Evolutionary conservation across 176 grass and related monocot species (phyloP), one percentile per base, ranked within the genome.

Genomic region (Cocos nucifera): DNA sequence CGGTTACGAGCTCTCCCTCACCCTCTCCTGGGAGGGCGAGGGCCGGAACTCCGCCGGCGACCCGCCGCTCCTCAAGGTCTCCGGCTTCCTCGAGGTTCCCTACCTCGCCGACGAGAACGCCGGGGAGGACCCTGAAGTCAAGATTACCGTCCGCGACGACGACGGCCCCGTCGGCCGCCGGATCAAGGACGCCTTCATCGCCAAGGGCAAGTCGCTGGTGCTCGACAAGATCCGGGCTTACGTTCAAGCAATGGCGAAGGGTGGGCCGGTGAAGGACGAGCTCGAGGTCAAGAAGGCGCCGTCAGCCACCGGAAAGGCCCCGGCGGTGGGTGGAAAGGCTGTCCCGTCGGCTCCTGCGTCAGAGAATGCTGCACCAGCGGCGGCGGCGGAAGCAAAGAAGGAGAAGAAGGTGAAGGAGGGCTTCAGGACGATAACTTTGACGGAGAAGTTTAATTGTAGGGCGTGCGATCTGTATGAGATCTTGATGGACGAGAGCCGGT

Each of bases 31-130:
- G 93, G 84, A 98, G 75, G 87, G 78, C 4, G 93, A 98, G 81
- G 93, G 53, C 3, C n/a, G 69, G 0, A 82, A 86, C 15, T 58
- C 78, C 12, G 68, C 76, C 4, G 4, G 17, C 51, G 23, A 1
- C 22, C 20, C 48, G 3, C 21, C 39, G 8, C 64, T 66, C 21
- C 58, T 22, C 1, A 98, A 98, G 73, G 84, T 98, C 21, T 21
- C 81, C 1, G 87, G 93, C 19, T 35, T 81, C 60, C 67, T 84
- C 7, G 93, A 98, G 73, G 82, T 98, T 4, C 93, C 93, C 19
- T 92, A 98, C 74, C 84, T 98, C 21, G 87, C 87, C 0, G 93
- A 98, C 66, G 93, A 98, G 76, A 98, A 98, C 77, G 93, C 93
- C 0, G 81, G 61, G 4, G 93, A 98, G 81, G 93, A 98, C 59